phyloP scores from a whole-genome alignment of 345 rosid genomes.

The Cardamine chenopodiifolia region DNA sequence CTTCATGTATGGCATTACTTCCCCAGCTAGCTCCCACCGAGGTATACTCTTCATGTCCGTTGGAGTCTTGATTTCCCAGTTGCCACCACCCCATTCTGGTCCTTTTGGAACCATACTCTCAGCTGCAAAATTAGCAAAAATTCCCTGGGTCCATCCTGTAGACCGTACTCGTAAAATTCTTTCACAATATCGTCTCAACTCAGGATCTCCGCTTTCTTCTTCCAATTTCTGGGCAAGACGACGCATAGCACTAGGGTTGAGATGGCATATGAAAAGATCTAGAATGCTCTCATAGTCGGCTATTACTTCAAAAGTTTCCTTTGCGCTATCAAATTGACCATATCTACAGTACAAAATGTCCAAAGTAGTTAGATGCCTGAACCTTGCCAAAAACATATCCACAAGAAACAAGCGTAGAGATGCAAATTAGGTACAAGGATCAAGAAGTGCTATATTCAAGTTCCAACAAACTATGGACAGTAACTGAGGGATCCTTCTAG shows the following conservation, averaged over 20 bases:
- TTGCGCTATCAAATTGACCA: slow-evolving; percentile 93
- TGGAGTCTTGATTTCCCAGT: slow-evolving; percentile 98
- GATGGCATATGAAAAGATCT: slow-evolving; percentile 95
- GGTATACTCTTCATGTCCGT: slow-evolving; percentile 81
- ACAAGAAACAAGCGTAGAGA: background rate
- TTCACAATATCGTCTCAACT: slow-evolving; percentile 87
- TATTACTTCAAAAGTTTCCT: slow-evolving; percentile 97
- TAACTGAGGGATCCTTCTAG: background rate
- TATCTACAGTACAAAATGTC: slow-evolving; percentile 58
- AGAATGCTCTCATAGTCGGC: slow-evolving; percentile 94
- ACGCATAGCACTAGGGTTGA: slow-evolving; percentile 98
- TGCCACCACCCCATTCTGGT: slow-evolving; percentile 99
- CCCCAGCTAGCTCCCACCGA: slow-evolving; percentile 94
- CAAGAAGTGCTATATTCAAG: background rate
- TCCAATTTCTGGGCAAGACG: slow-evolving; percentile 95
- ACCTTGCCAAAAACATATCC: background rate
- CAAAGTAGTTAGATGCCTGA: slow-evolving; percentile 26
- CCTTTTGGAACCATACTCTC: slow-evolving; percentile 99
- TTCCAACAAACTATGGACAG: slow-evolving; percentile 11
- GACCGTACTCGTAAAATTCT: slow-evolving; percentile 90
- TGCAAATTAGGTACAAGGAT: background rate
- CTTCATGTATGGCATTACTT: slow-evolving; percentile 98
- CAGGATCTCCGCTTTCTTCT: slow-evolving; percentile 87
- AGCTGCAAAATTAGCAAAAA: slow-evolving; percentile 98
- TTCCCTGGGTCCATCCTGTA: slow-evolving; percentile 98